Evolutionary conservation across 345 rosid genomes (phyloP).

Genomic region (Adansonia digitata): DNA sequence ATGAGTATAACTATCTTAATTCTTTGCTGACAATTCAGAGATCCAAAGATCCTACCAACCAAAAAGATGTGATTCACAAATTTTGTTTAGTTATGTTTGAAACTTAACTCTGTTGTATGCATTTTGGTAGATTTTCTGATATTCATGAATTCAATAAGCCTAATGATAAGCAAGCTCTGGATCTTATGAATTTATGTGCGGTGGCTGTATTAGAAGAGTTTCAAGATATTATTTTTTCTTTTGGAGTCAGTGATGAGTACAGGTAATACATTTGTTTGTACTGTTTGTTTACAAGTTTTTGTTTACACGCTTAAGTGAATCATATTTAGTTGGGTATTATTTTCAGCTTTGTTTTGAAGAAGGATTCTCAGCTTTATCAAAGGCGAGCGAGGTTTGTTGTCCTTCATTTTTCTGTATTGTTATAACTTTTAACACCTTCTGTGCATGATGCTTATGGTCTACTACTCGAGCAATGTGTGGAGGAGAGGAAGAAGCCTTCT

Average conservation of each 20-base stretch:
- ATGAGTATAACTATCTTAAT: neutral
- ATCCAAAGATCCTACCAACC: neutral
- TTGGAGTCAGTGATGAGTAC: conserved; percentile 93
- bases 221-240: conserved; percentile 60
- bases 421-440: neutral
- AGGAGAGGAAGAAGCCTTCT: neutral
- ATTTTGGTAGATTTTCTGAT: conserved; percentile 66
- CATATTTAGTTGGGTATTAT: conserved; percentile 8
- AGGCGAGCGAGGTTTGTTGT: conserved; percentile 42
- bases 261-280: conserved; percentile 37
- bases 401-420: neutral
- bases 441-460: neutral
- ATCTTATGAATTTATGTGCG: conserved; percentile 90
- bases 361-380: conserved; percentile 47
- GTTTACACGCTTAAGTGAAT: conserved; percentile 10
- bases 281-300: conserved; percentile 4
- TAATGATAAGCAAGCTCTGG: conserved; percentile 79
- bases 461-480: neutral
- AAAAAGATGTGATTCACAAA: neutral
- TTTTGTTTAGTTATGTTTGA: neutral
- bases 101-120: conserved; percentile 22
- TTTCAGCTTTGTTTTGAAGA: conserved; percentile 76
- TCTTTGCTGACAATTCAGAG: neutral
- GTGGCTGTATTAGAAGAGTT: conserved; percentile 65
- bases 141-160: conserved; percentile 88